phyloP scores from a whole-genome alignment of 192 early-diverging fungal genomes.

The Powellomyces hirtus region DNA sequence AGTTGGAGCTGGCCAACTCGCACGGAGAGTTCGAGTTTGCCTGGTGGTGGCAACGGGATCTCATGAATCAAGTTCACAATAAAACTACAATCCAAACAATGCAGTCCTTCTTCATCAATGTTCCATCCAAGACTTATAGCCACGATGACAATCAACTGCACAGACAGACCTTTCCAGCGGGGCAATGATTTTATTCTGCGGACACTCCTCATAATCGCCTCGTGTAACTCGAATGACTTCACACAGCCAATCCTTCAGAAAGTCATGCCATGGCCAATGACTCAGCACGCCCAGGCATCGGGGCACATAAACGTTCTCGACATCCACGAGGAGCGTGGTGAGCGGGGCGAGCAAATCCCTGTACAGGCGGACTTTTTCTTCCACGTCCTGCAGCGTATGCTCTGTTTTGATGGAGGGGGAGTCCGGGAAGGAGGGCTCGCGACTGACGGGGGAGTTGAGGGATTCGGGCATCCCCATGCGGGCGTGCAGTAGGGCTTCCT shows the following conservation, averaged over 20 bases:
- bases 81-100: constrained; percentile 36
- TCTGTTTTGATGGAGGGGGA: background rate
- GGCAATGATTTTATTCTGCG: constrained; percentile 19
- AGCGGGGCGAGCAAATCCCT: constrained; percentile 63
- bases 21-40: constrained; percentile 73
- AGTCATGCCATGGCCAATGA: constrained; percentile 68
- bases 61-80: constrained; percentile 71
- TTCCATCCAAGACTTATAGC: no score
- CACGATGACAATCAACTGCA: no score
- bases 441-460: background rate
- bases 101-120: no score
- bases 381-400: constrained; percentile 41
- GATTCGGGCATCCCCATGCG: constrained; percentile 19
- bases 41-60: constrained; percentile 75
- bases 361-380: constrained; percentile 70
- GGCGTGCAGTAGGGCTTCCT: constrained; percentile 41
- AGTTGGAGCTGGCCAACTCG: constrained; percentile 58
- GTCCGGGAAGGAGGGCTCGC: background rate
- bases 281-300: constrained; percentile 68
- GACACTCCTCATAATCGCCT: constrained; percentile 49
- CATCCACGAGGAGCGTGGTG: constrained; percentile 47
- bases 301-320: constrained; percentile 67
- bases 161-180: constrained; percentile 60
- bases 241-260: constrained; percentile 75
- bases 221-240: constrained; percentile 53